Base-by-base conservation (phyloP, 2,329 filamentous ascomycete genomes). In the Penicillium sp. region DNA sequence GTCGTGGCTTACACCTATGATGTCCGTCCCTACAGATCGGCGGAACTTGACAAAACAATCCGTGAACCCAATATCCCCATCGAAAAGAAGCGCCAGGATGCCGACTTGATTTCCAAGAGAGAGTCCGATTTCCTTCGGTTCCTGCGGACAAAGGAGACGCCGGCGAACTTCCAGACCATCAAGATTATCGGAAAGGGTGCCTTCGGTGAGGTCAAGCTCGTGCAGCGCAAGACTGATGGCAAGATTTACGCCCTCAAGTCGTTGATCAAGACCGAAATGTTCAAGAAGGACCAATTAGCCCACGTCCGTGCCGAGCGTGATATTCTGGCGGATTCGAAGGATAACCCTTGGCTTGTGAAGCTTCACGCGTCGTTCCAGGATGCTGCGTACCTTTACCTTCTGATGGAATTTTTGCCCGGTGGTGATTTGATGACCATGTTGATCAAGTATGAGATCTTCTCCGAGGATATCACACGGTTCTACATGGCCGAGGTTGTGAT, bases 371-470 rank as follows among this genome's bases (percentile, higher is more conserved):
- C 94, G 0, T 99, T 99, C 82, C 94, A 99, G 77, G 94, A 99
- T 73, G 84, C 85, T 45, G 93, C 94, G 65, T 99, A 97, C 79
- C 81, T 99, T 36, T 99, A 99, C 81, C 94, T 99, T 88, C 82
- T 99, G 60, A 99, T 99, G 94, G 94, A 99, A 78, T 99, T 97
- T 78, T 84, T 99, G 75, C 94, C 94, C 8, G 94, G 94, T 75
- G 94, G 94, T 75, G 94, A 99, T 79, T 77, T 99, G 74, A 99
- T 99, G 94, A 99, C 94, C 4, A 99, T 99, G 94, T 82, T 99
- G 66, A 99, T 99, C 81, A 99, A 97, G 82, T 99, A 99, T 72
- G 94, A 99, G 75, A 97, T 99, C 74, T 99, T 99, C 76, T 96
- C 92, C 0, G 93, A 97, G 75, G 94, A 99, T 66, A 97, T 99